phyloP scores from a whole-genome alignment of 1,284 basidiomycete genomes.

The Microbotryum saponariae region DNA sequence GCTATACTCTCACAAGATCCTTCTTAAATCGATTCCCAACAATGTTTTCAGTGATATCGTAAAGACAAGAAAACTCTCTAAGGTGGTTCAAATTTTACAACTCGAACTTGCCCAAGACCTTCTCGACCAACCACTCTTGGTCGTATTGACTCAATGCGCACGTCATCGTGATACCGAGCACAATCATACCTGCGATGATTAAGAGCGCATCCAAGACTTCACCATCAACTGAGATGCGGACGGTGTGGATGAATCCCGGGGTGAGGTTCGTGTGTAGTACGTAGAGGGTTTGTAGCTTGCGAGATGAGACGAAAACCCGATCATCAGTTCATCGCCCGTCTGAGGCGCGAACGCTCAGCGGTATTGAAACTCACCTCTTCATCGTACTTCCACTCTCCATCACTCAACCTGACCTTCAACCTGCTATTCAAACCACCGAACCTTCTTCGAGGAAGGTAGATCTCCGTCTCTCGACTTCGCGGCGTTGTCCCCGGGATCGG shows the following conservation, averaged over 20 bases:
- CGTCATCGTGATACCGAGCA: neutral
- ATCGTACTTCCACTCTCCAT: slow-evolving; percentile 31
- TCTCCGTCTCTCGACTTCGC: slow-evolving; percentile 30
- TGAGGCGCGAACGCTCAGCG: neutral
- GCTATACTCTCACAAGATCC: too few relatives aligned
- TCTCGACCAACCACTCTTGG: too few relatives aligned
- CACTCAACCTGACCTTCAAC: slow-evolving; percentile 15
- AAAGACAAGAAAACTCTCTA: too few relatives aligned
- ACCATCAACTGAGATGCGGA: slow-evolving; percentile 11
- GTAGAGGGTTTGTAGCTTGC: slow-evolving; percentile 23
- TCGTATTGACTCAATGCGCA: too few relatives aligned
- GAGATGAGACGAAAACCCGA: neutral
- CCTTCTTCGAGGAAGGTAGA: slow-evolving; percentile 33
- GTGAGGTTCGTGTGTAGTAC: slow-evolving; percentile 18
- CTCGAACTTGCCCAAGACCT: too few relatives aligned
- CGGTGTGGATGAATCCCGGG: slow-evolving; percentile 26
- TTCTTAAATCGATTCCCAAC: too few relatives aligned
- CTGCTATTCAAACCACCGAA: slow-evolving; percentile 17
- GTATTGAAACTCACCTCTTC: slow-evolving; percentile 19
- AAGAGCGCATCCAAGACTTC: neutral
- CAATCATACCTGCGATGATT: neutral
- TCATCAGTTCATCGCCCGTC: neutral
- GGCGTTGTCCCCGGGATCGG: slow-evolving; percentile 12
- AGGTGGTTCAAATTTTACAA: too few relatives aligned
- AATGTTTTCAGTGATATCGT: too few relatives aligned